Evolutionary conservation across 2,329 filamentous ascomycete species (phyloP), one percentile per base, ranked within the genome.

Genomic region (Emydomyces testavorans): DNA sequence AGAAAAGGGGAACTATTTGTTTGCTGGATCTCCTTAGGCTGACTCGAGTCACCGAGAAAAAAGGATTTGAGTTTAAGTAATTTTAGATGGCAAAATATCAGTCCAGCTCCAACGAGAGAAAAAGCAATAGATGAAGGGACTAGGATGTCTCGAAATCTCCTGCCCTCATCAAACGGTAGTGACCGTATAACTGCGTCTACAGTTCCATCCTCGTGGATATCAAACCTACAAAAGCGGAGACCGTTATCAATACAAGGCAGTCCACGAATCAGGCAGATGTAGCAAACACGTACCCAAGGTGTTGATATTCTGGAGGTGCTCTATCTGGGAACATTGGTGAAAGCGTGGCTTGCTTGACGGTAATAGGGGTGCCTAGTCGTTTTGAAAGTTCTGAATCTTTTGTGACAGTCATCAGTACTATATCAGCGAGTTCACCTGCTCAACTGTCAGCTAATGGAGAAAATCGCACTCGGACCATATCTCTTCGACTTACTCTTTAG

Each of bases 241-340:
- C 31, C 28, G 15, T 15, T 13, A 29, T 48, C 15, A 46, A 37
- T 35, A 43, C 3, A 28, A 6, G 15, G 7, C 11, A 42, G n/a
- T 20, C 4, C 34, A 20, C 6, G 4, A 24, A 37, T 16, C 8
- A 18, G 6, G 16, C 15, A 18, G 32, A 42, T 24, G 1, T 4
- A n/a, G 15, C 20, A 32, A 21, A 6, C n/a, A 43, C 45, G 24
- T 45, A 55, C 53, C 52, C 53, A 16, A 45, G 43, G 37, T 50
- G 49, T 18, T 39, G 23, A 29, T 49, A 53, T 40, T 46, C 35
- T 8, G 37, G 35, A 4, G 51, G 49, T 26, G 44, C 44, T 36
- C 13, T 24, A n/a, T 16, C 10, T 10, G 49, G 47, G 37, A 53
- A 54, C 6, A 24, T 16, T 23, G 42, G 40, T 16, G 2, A 28